Percentiles rank a stretch among this genome's conserved stretches.
phyloP scores from a whole-genome alignment of 306 rosid species.

The Pachyrhizus erosus region DNA sequence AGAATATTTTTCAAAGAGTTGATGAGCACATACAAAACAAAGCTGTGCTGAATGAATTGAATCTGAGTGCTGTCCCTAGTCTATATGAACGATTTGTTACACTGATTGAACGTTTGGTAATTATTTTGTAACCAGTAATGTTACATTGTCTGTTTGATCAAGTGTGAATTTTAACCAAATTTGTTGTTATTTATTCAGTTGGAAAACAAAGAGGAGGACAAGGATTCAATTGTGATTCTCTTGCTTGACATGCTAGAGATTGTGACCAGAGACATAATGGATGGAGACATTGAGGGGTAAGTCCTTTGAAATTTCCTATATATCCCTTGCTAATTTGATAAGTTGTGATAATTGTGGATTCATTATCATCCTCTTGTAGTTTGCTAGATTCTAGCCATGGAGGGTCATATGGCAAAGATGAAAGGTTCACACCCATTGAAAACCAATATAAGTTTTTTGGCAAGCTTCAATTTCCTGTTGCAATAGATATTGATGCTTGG shows the following conservation, averaged over 20 bases:
- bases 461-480: conserved; percentile 68
- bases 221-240: conserved; percentile 86
- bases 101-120: conserved; percentile 79
- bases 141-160: conserved; percentile 33
- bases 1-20: conserved; percentile 66
- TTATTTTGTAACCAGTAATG: conserved; percentile 35
- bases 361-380: conserved; percentile 53
- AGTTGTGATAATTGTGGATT: conserved; percentile 22
- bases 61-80: conserved; percentile 79
- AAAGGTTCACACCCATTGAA: conserved; percentile 71
- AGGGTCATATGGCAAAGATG: conserved; percentile 67
- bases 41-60: conserved; percentile 53
- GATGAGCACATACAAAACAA: conserved; percentile 53
- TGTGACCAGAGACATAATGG: conserved; percentile 92
- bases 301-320: conserved; percentile 30
- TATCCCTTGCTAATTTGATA: conserved; percentile 29
- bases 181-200: conserved; percentile 53
- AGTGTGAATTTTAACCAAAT: conserved; percentile 30
- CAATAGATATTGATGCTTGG: conserved; percentile 80
- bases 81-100: conserved; percentile 66
- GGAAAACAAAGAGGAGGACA: conserved; percentile 65
- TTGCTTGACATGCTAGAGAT: conserved; percentile 95
- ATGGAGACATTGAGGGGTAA: conserved; percentile 75
- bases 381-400: conserved; percentile 85
- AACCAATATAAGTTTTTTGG: conserved; percentile 68